Conservation (phyloP, 805 yeast genomes). For the Metschnikowia bowlesiae region DNA sequence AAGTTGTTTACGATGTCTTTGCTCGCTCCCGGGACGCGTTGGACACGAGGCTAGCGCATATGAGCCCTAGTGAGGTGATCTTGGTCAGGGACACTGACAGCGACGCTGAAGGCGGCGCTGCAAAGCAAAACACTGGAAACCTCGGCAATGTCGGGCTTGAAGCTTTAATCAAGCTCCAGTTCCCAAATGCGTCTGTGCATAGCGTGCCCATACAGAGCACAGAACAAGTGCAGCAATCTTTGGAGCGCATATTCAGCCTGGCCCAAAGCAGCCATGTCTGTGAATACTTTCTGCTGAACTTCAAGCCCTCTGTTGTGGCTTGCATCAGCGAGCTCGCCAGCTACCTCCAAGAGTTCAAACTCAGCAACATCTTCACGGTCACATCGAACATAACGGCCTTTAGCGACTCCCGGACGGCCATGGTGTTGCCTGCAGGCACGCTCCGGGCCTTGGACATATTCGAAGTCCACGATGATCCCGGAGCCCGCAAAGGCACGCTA, state of each 20-base stretch:
- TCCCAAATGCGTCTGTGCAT: slow-evolving; percentile 8
- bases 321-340: slow-evolving; percentile 45
- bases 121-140: slow-evolving; percentile 20
- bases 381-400: slow-evolving; percentile 51
- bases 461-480: slow-evolving; percentile 52
- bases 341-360: slow-evolving; percentile 60
- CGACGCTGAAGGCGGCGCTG: slow-evolving; percentile 16
- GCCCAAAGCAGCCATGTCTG: slow-evolving; percentile 9
- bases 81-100: slow-evolving; percentile 37
- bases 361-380: slow-evolving; percentile 53
- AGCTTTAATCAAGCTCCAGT: slow-evolving; percentile 17
- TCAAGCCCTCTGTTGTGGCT: slow-evolving; percentile 20
- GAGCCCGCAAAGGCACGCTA: slow-evolving; percentile 59
- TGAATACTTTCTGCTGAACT: slow-evolving; percentile 24
- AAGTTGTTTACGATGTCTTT: slow-evolving; percentile 67
- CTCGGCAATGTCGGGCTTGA: slow-evolving; percentile 15
- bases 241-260: slow-evolving; percentile 23
- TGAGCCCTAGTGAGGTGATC: slow-evolving; percentile 74
- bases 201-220: slow-evolving; percentile 2
- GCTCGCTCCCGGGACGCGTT: slow-evolving; percentile 61
- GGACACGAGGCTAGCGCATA: slow-evolving; percentile 68
- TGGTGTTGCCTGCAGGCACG: slow-evolving; percentile 61
- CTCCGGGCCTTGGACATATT: slow-evolving; percentile 73
- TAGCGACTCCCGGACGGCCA: slow-evolving; percentile 42
- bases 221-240: slow-evolving; percentile 8